phyloP scores from a whole-genome alignment of 2,329 filamentous ascomycete genomes.

The Epichloe coenophiala region DNA sequence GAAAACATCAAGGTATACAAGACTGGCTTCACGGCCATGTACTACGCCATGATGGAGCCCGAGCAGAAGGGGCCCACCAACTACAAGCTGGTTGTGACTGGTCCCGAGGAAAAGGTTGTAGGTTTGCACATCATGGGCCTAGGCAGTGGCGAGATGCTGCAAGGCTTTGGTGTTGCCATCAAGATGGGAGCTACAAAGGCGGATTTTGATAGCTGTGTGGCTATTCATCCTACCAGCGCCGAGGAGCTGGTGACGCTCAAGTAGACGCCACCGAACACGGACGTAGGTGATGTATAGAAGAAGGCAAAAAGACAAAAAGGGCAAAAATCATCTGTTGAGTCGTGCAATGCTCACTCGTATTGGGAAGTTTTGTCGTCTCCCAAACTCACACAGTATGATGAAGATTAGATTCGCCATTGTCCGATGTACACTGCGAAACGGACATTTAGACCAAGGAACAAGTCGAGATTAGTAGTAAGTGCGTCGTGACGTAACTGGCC shows the following conservation, averaged over 20 bases:
- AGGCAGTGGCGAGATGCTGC: conserved; percentile 62
- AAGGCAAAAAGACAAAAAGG: not conserved
- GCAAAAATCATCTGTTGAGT: not conserved
- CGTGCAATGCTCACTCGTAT: too few species aligned
- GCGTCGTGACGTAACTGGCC: too few species aligned
- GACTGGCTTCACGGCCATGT: conserved; percentile 72
- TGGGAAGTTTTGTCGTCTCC: too few species aligned
- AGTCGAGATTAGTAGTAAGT: too few species aligned
- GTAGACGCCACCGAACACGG: conserved; percentile 18
- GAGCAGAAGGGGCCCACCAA: conserved; percentile 66
- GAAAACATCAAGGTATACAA: conserved; percentile 70
- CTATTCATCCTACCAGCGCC: conserved; percentile 64
- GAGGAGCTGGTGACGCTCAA: conserved; percentile 61
- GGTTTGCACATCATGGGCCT: conserved; percentile 73
- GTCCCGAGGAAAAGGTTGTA: conserved; percentile 71
- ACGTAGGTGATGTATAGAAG: not conserved
- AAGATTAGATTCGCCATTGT: too few species aligned
- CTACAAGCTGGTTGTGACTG: conserved; percentile 68
- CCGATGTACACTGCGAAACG: too few species aligned
- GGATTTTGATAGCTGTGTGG: conserved; percentile 62
- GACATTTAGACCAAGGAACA: too few species aligned
- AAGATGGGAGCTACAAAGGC: conserved; percentile 73
- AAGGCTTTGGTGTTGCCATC: conserved; percentile 62
- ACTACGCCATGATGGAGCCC: conserved; percentile 77
- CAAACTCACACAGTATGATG: too few species aligned